Evolutionary conservation across 306 rosid species (phyloP), one percentile per base, ranked within the genome.

Genomic region (Hippophae tibetana): DNA sequence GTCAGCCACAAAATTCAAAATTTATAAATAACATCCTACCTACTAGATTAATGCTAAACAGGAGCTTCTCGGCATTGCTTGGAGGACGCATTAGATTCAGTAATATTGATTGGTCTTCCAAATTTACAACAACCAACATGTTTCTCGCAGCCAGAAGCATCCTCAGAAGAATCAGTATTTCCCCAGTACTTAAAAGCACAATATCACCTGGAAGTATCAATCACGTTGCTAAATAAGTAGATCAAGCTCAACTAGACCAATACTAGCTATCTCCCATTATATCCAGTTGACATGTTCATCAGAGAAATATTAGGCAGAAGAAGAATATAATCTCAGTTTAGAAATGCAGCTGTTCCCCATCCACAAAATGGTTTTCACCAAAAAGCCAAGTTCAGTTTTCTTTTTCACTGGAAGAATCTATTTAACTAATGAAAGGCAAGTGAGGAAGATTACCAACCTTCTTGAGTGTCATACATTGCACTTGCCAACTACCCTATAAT

Each of bases 401-500:
- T 31, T 31, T 18, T 31, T 31, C 38, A 31, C 38, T 4, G 5
- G 50, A 13, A 47, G 10, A 47, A 18, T 18, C 10, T 47, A 13
- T 47, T 10, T 10, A 13, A 10, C n/a, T 9, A 45, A 31, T 44
- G 3, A 14, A 57, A 43, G 43, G 9, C 8, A 13, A 60, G 11
- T 41, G 52, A 13, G 58, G 8, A 63, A 43, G 0, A 43, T 57
- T 26, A 64, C 66, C 56, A 60, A 67, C 72, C 82, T 71, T 60
- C 60, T 47, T 56, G 9, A 5, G 47, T 72, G 64, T 60, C 55
- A 14, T 50, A 49, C 54, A 67, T 64, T 61, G 88, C 90, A 92
- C 83, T 90, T 86, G 71, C 90, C 86, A 70, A 80, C 71, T 75
- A 88, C 78, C 84, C 86, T 84, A 72, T 92, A 93, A 77, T 93